Conservation (phyloP, 73 alveolate genomes). For the Diophrys sp. region DNA sequence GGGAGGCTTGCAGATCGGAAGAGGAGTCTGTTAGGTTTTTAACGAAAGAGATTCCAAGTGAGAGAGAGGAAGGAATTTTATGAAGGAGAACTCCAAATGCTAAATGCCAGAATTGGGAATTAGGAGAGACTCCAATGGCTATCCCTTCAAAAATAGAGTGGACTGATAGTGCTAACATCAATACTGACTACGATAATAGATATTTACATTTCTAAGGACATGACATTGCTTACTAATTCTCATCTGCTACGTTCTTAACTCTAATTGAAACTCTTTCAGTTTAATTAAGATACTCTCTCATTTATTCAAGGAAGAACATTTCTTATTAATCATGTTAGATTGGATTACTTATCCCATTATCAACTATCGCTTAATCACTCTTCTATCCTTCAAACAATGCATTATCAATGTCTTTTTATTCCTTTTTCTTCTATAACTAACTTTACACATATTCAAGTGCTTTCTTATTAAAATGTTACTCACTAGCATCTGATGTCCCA, state of each 20-base stretch:
- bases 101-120: too few species aligned
- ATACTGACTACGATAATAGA: constrained; percentile 64
- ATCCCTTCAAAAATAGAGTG: constrained; percentile 78
- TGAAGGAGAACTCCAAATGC: too few species aligned
- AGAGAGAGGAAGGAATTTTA: too few species aligned
- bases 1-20: too few species aligned
- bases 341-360: constrained; percentile 13
- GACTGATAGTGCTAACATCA: constrained; percentile 63
- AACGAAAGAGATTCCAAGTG: too few species aligned
- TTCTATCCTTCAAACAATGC: neutral
- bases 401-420: neutral
- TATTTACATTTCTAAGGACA: neutral
- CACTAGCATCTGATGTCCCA: constrained; percentile 7
- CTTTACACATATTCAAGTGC: neutral
- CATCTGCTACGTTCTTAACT: neutral
- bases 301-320: neutral
- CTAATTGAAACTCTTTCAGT: neutral
- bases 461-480: neutral
- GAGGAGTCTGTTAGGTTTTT: too few species aligned
- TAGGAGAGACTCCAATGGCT: too few species aligned
- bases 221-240: neutral
- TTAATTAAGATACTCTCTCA: neutral
- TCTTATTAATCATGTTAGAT: neutral
- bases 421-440: neutral
- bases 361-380: neutral